Conservation (phyloP, 495 filamentous ascomycete species). For the Pseudomonodictys pantanalensis region DNA sequence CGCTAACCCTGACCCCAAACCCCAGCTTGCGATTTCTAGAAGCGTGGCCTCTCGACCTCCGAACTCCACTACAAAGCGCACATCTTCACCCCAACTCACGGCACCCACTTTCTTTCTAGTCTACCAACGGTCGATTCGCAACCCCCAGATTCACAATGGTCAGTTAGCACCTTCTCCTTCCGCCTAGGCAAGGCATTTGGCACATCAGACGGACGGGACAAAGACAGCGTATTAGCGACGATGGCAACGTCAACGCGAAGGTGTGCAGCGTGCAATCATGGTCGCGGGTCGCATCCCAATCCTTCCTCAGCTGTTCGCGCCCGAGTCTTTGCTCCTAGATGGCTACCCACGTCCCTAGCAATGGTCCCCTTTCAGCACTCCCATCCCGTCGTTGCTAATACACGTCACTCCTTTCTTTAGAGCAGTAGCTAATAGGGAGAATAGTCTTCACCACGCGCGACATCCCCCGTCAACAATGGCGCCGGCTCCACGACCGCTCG, state of each 20-base stretch:
- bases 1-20: slow-evolving; percentile 22
- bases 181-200: not conserved
- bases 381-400: too few species aligned
- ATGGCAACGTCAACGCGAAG: too few species aligned
- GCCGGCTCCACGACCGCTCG: slow-evolving; percentile 67
- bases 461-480: slow-evolving; percentile 51
- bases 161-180: not conserved
- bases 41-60: slow-evolving; percentile 27
- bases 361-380: too few species aligned
- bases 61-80: slow-evolving; percentile 5
- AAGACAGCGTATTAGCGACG: not conserved
- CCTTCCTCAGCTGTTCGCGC: not conserved
- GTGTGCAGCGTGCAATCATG: not conserved
- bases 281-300: not conserved
- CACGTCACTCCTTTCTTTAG: too few species aligned
- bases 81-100: not conserved
- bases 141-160: not conserved
- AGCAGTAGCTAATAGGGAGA: not conserved
- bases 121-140: not conserved
- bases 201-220: not conserved
- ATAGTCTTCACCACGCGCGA: slow-evolving; percentile 73
- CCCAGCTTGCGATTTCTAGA: slow-evolving; percentile 29
- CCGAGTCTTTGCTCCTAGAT: not conserved
- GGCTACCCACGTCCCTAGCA: too few species aligned
- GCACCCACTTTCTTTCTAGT: not conserved